Evolutionary conservation across 2,329 filamentous ascomycete species (phyloP), one percentile per base, ranked within the genome.

Genomic region (Apiospora pterosperma): DNA sequence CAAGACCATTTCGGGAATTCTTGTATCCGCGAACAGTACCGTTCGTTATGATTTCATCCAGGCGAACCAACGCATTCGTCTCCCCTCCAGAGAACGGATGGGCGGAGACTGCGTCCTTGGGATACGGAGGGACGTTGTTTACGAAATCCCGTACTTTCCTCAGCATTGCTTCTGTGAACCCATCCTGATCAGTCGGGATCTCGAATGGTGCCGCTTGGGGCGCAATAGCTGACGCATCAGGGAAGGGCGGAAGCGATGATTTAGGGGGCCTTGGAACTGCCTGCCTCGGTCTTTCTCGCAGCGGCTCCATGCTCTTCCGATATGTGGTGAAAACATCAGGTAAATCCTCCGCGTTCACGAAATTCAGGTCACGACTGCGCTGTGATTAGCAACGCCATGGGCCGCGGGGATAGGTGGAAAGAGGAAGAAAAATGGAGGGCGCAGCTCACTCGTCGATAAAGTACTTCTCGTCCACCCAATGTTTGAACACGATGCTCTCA

Each of bases 281-380:
- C 1, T 80, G 73, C 44, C 91, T 84, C 4, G 92, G 91, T 14
- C 85, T 85, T 42, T 87, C 80, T 48, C 89, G 84, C 2, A 94
- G 79, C 0, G 91, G 91, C 68, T 93, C 91, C 62, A 92, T 84
- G 2, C 83, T 85, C 75, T 93, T 93, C 8, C 90, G 85, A 70
- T 90, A 95, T 0, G 84, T 84, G 0, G 92, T 93, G 73, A 93
- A 95, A 2, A 94, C 82, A 70, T 93, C 90, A 2, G 90, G 90
- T 1, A 93, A 80, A 2, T 92, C 84, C 36, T 82, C 73, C 0
- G 88, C 80, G 4, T 82, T 77, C 3, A 82, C 72, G 59, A 91
- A 81, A 0, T 86, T 84, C 0, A 91, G 74, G 71, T 95, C 91
- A 25, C 88, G 88, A 69, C 91, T 93, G 63, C 65, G 58, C 6